A percentile compares a stretch with the other conserved stretches of the same genome.
Conservation (phyloP, 1,284 basidiomycete species). For the Moniliophthora roreri region DNA sequence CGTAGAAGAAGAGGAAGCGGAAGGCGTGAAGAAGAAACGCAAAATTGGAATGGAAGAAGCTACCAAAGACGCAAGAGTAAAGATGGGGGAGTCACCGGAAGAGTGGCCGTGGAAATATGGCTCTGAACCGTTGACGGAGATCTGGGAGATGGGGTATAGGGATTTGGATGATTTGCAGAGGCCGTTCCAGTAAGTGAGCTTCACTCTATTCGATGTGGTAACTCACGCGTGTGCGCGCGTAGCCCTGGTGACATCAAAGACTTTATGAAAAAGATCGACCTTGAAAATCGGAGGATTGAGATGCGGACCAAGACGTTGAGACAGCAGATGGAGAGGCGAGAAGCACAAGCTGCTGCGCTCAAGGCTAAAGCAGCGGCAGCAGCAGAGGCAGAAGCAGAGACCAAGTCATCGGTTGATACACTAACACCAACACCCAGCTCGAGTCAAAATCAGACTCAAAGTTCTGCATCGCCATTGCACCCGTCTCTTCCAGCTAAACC, state of each 20-base stretch:
- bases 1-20: conserved; percentile 24
- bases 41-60: conserved; percentile 62
- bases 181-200: conserved; percentile 57
- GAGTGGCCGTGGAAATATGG: conserved; percentile 65
- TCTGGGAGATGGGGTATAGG: conserved; percentile 78
- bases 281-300: conserved; percentile 62
- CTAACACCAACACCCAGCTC: conserved; percentile 24
- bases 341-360: conserved; percentile 19
- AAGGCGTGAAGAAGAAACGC: conserved; percentile 9
- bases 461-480: conserved; percentile 47
- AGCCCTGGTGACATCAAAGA: conserved; percentile 72
- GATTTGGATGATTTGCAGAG: conserved; percentile 60
- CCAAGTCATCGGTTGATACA: conserved; percentile 12
- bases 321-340: conserved; percentile 29
- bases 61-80: conserved; percentile 47
- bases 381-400: conserved; percentile 17
- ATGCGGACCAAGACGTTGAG: conserved; percentile 56
- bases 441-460: conserved; percentile 17
- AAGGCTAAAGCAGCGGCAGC: conserved; percentile 22
- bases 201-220: neutral
- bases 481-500: conserved; percentile 63
- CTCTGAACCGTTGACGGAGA: conserved; percentile 67
- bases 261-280: conserved; percentile 68
- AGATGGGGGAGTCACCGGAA: conserved; percentile 52
- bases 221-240: neutral